A percentile compares a stretch with the other conserved stretches of the same genome.
phyloP scores from a whole-genome alignment of 2,329 filamentous ascomycete genomes.

The Apiospora rasikravindrae region DNA sequence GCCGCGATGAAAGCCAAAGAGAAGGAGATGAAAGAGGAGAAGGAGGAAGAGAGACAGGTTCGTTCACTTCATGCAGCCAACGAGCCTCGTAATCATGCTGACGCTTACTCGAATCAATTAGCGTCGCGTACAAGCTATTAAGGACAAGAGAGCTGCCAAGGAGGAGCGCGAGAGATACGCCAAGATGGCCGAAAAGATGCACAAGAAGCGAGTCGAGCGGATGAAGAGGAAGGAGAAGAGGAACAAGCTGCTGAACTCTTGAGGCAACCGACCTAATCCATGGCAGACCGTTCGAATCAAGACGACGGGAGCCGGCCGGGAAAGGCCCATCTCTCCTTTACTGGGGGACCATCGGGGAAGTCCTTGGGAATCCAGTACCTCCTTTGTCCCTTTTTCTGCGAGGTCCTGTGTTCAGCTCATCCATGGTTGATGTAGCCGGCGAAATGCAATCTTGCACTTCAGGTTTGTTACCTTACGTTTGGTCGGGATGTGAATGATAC shows the following conservation, averaged over 20 bases:
- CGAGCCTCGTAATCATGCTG: neutral
- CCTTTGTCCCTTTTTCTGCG: neutral
- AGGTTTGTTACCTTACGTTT: slow-evolving; percentile 5
- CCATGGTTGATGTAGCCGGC: neutral
- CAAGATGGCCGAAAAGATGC: slow-evolving; percentile 97
- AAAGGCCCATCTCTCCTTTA: neutral
- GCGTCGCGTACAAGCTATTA: slow-evolving; percentile 79
- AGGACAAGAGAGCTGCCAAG: slow-evolving; percentile 85
- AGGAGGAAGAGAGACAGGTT: slow-evolving; percentile 86
- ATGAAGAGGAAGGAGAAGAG: slow-evolving; percentile 96
- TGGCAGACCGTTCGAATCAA: neutral
- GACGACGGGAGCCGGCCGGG: neutral
- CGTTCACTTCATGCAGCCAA: neutral
- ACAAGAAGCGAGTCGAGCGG: slow-evolving; percentile 90
- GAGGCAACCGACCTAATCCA: slow-evolving; percentile 38
- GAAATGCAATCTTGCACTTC: neutral
- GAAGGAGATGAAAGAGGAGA: slow-evolving; percentile 95
- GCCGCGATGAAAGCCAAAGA: slow-evolving; percentile 89
- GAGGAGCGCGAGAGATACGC: slow-evolving; percentile 92
- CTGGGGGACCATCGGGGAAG: neutral
- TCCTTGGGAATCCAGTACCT: neutral
- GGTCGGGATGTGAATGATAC: slow-evolving; percentile 6
- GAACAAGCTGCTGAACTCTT: slow-evolving; percentile 80
- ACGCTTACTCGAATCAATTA: slow-evolving; percentile 43
- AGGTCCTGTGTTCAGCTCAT: neutral